Evolutionary conservation across 2,329 filamentous ascomycete genomes (phyloP), one percentile per base, ranked within the genome.

Genomic region (Pseudocercospora cruenta): DNA sequence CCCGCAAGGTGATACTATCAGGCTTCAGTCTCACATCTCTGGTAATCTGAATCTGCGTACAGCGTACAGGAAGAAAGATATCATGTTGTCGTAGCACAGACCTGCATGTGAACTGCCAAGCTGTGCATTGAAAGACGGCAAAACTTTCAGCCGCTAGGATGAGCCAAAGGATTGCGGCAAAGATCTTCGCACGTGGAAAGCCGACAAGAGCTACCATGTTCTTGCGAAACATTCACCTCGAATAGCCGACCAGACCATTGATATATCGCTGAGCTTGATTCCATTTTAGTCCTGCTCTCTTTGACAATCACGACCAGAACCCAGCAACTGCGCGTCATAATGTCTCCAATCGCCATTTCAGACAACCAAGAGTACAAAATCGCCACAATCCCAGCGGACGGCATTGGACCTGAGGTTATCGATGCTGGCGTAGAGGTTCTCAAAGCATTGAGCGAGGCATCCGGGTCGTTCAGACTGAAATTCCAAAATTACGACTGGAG

Each of bases 401-500:
- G 89, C 62, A 91, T 91, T 67, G 89, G 90, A 1, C 84, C 84
- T 1, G 90, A 91, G 76, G 89, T 91, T 10, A 58, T 58, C 54
- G 31, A 58, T 10, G 54, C 54, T 39, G 88, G 87, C 1, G 85
- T 91, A 8, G 80, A 84, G 49, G 90, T 89, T 0, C 78, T 92
- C 59, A 82, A 87, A 67, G 82, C 83, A 14, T 76, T 90, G 0
- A 79, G 82, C 4, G 74, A 81, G 36, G 70, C 70, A 3, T 80
- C 83, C 1, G 81, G 84, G 45, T 83, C 84, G 0, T 91, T 92
- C 76, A 73, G 80, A 14, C 80, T 92, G 0, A 78, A 86, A 10
- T 91, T 91, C 73, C 83, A 82, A 49, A 80, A 88, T 69, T 89
- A 86, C 71, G 87, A 90, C 75, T 91, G 88, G 89, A 88, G 85